Evolutionary conservation across 805 yeast species (phyloP), one percentile per base, ranked within the genome.

Genomic region (Komagataella ulmi): DNA sequence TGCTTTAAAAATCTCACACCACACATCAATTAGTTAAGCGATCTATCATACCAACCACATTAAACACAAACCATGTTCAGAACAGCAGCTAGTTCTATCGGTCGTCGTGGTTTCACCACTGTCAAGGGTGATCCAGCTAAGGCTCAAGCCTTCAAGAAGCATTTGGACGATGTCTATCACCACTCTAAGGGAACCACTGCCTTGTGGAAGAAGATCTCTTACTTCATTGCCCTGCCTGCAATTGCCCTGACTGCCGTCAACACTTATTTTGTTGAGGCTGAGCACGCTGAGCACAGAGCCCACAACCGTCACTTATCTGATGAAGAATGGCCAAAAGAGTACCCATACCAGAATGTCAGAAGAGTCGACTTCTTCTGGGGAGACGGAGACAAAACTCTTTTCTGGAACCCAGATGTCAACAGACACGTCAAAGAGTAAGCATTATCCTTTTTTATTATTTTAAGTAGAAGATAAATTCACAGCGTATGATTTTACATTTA

Each of bases 291-390:
- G 63, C 99, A 93, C 78, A 81, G 93, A 75, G 77, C 76, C 67
- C 93, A 85, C 70, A 72, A 80, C 62, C 72, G 67, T 59, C 83
- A 82, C 63, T 73, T 88, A 53, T 68, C 88, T 40, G 97, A 90
- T 67, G 91, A 84, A 61, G 95, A 90, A 66, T 87, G 96, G 89
- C 97, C 97, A 64, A 73, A 69, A 55, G 93, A 85, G 71, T 87
- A 87, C 75, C 90, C 83, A 62, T 93, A 80, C 81, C 90, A 85
- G 77, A 93, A 93, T 79, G 69, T 89, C 61, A 88, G 98, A 81
- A 67, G 69, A 66, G 83, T 81, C 69, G 83, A 85, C 67, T 91
- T 80, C 80, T 91, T 89, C 84, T 93, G 98, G 98, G 99, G 99
- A 66, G 91, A 93, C 67, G 98, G 99, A 68, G 96, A 90, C 77